Base-by-base conservation (phyloP, 176 grass and related monocot genomes). In the Avena eriantha region DNA sequence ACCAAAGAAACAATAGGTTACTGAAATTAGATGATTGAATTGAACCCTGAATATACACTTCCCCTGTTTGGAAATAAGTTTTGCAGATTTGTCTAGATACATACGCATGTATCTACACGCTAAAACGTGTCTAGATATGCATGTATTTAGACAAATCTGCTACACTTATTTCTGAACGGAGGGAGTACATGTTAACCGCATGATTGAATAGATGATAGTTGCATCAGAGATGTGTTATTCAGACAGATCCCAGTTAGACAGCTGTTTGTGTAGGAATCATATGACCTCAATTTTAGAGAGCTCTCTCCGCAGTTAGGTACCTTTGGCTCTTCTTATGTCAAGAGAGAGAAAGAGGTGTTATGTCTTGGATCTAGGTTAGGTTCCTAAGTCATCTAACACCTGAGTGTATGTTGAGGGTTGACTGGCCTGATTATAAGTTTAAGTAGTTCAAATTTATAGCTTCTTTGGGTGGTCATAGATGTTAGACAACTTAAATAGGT, bases 351-450 rank as follows among this genome's bases (percentile, higher is more conserved):
- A 11, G 39, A 41, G 39, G 11, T 22, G 41, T 21, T 53, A 8
- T 79, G 22, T 34, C 35, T 69, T 68, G 22, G 74, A 48, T 76
- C 16, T 55, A 65, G 1, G 29, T 65, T 21, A n/a, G 45, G 31
- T 33, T 87, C 10, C 33, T 7, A 54, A 66, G 10, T 74, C 34
- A 47, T 82, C 35, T 33, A 19, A 47, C n/a, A 34, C 17, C 21
- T 57, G 5, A 69, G 21, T 0, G 45, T 33, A 45, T 56, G 17
- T 9, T 17, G 8, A 82, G 2, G 11, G 46, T 63, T 18, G 11
- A 69, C 49, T 81, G 24, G 76, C 57, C 14, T 76, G 69, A 3
- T 85, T 36, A 36, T 18, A 22, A 66, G 48, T 81, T 41, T 80
- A 19, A 75, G 21, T 76, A 7, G 48, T 66, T 34, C 1, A 34